phyloP scores from a whole-genome alignment of 495 filamentous ascomycete species.

The Lepidopterella palustris region DNA sequence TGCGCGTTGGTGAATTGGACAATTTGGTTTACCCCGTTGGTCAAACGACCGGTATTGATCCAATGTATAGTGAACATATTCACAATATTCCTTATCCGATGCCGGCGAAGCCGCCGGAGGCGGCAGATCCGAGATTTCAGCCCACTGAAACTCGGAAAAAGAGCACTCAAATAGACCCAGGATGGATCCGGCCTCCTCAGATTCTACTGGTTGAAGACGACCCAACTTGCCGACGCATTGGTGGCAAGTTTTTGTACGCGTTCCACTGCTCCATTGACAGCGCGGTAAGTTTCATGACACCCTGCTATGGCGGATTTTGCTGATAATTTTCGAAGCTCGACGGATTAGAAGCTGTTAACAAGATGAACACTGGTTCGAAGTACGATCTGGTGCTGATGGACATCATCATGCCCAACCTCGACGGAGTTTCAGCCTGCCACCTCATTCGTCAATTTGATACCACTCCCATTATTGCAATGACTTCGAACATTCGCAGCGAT shows the following conservation, averaged over 20 bases:
- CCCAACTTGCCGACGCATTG: conserved; percentile 86
- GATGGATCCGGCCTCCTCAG: conserved; percentile 74
- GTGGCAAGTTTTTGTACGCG: conserved; percentile 84
- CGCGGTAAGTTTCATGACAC: conserved; percentile 60
- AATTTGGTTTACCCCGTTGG: conserved; percentile 86
- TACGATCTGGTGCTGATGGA: conserved; percentile 98
- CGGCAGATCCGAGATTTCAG: conserved; percentile 43
- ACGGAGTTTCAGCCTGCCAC: conserved; percentile 90
- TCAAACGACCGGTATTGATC: conserved; percentile 84
- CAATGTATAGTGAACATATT: conserved; percentile 88
- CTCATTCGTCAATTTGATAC: conserved; percentile 84
- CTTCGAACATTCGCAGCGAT: conserved; percentile 93
- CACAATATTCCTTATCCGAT: conserved; percentile 83
- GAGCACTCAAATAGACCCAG: conserved; percentile 61
- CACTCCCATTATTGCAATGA: conserved; percentile 93
- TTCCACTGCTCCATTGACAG: conserved; percentile 80
- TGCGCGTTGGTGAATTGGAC: conserved; percentile 62
- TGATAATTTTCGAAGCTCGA: conserved; percentile 57
- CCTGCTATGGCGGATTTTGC: not conserved
- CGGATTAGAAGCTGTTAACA: conserved; percentile 88
- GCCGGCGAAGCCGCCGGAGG: conserved; percentile 53
- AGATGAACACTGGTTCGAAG: conserved; percentile 71
- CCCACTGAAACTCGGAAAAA: conserved; percentile 58
- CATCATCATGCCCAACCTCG: conserved; percentile 96
- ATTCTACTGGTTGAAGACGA: conserved; percentile 96